Evolutionary conservation across 2,329 filamentous ascomycete genomes (phyloP).

Genomic region (Coniochaeta sp.): DNA sequence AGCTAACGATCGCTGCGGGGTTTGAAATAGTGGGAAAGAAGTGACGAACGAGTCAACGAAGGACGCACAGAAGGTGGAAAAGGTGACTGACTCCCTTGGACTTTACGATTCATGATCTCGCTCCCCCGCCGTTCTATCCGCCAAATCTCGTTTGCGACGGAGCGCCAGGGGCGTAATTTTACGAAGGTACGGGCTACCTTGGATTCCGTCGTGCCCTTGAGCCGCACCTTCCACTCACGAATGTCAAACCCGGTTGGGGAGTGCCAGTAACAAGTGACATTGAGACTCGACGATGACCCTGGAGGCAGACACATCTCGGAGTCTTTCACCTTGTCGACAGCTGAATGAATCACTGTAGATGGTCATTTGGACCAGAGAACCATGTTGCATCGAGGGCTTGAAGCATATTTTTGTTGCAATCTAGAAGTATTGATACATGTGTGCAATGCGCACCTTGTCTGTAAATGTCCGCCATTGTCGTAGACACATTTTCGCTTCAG

Average conservation of each 20-base stretch:
- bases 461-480: no score
- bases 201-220: neutral
- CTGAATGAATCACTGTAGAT: no score
- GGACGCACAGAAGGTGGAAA: neutral
- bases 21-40: neutral
- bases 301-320: no score
- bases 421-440: neutral
- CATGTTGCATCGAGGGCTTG: no score
- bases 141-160: neutral
- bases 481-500: no score
- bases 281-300: neutral
- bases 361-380: no score
- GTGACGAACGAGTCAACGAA: neutral
- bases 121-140: neutral
- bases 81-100: neutral
- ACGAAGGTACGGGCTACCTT: neutral
- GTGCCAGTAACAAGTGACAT: neutral
- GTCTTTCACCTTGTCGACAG: no score
- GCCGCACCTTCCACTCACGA: neutral
- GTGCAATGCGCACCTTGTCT: neutral
- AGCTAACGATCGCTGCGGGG: neutral
- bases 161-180: neutral
- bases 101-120: neutral
- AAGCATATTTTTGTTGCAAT: neutral
- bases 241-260: neutral